A percentile compares a stretch with the other conserved stretches of the same genome.
Evolutionary conservation across 352 stramenopile genomes (phyloP).

Genomic region (Globisporangium orthogonon): DNA sequence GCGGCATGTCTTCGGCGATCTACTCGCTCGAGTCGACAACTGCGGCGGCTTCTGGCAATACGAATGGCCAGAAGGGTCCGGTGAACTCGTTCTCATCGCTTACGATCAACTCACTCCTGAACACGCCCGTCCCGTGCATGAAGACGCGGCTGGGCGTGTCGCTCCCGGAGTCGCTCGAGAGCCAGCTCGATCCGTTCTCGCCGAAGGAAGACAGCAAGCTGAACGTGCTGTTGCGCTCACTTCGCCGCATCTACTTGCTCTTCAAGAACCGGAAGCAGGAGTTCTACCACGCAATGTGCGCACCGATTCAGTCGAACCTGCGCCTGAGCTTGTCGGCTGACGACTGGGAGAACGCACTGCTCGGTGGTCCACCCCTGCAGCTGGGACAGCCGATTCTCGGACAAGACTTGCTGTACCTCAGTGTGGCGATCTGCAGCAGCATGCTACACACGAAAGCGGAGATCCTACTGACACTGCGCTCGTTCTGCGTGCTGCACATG

Average conservation of each 20-base stretch:
- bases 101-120: constrained; percentile 61
- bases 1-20: constrained; percentile 62
- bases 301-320: constrained; percentile 41
- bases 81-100: constrained; percentile 55
- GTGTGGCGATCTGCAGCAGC: constrained; percentile 68
- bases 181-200: constrained; percentile 58
- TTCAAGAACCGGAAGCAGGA: constrained; percentile 42
- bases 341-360: constrained; percentile 43
- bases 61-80: constrained; percentile 1
- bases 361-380: constrained; percentile 39
- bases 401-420: constrained; percentile 74
- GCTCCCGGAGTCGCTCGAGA: constrained; percentile 58
- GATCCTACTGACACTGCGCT: constrained; percentile 73
- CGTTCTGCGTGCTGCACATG: constrained; percentile 74
- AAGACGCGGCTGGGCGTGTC: constrained; percentile 59
- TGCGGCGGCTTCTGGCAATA: constrained; percentile 14
- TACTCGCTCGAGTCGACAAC: constrained; percentile 33
- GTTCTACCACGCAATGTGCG: constrained; percentile 47
- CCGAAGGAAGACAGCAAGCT: constrained; percentile 77
- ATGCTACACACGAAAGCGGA: constrained; percentile 74
- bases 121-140: constrained; percentile 38
- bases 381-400: constrained; percentile 56
- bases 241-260: constrained; percentile 48
- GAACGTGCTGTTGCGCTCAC: constrained; percentile 56
- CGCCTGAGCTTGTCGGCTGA: constrained; percentile 33